Conservation (phyloP, 2,329 filamentous ascomycete species). For the Nannizzia gypsea region DNA sequence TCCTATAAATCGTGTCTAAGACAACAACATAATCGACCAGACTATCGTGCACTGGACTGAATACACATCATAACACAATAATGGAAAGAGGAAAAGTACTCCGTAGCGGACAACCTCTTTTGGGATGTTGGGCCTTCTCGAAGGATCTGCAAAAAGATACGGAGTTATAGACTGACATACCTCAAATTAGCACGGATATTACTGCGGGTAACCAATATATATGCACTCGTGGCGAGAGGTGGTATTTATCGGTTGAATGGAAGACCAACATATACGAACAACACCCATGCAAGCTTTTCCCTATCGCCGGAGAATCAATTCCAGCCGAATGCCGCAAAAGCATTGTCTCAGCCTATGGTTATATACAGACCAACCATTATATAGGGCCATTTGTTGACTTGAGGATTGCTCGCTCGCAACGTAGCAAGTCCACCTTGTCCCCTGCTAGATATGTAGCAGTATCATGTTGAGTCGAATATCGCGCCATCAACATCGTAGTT, state of each 20-base stretch:
- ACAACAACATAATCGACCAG: too few species aligned
- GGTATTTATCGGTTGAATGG: neutral
- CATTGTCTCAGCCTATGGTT: neutral
- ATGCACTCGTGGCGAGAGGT: neutral
- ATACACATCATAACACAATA: neutral
- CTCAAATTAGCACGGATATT: neutral
- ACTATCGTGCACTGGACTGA: neutral
- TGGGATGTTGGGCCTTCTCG: neutral
- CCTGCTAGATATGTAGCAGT: too few species aligned
- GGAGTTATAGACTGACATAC: neutral
- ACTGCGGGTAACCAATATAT: neutral
- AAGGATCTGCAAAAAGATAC: neutral
- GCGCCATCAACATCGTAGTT: neutral
- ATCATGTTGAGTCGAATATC: neutral
- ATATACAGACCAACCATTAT: too few species aligned
- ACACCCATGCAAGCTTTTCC: neutral
- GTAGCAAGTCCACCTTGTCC: neutral
- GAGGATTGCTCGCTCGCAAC: neutral
- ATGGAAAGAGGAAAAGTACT: neutral
- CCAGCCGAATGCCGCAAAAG: neutral
- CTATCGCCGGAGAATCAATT: neutral
- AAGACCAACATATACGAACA: neutral
- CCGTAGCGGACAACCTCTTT: neutral
- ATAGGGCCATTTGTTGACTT: neutral
- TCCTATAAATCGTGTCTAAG: too few species aligned